Evolutionary conservation across 2,329 filamentous ascomycete genomes (phyloP).

Genomic region (Eutypa lata): DNA sequence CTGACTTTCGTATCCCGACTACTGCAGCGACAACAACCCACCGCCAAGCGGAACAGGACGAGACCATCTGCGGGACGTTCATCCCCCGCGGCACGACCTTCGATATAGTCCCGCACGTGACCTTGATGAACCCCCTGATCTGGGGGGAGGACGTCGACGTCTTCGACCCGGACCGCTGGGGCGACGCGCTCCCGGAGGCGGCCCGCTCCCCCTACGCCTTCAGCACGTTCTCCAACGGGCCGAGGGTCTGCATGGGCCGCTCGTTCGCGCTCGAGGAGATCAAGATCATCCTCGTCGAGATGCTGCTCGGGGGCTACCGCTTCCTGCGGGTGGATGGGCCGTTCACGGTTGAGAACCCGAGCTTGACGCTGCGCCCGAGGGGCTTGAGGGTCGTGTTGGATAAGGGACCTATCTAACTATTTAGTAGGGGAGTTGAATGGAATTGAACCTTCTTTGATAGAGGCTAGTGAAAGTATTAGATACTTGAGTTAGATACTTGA

Average conservation of each 20-base stretch:
- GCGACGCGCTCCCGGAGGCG: constrained; percentile 15
- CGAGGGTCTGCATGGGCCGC: constrained; percentile 16
- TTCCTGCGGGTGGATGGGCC: constrained; percentile 8
- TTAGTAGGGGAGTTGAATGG: too few relatives aligned
- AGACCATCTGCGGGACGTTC: constrained; percentile 28
- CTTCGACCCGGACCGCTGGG: constrained; percentile 37
- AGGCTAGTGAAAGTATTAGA: too few relatives aligned
- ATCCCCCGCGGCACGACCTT: constrained; percentile 35
- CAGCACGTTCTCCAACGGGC: constrained; percentile 22
- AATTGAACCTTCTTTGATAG: too few relatives aligned
- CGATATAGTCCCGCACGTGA: constrained; percentile 32
- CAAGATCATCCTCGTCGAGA: constrained; percentile 14
- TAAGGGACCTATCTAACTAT: neutral
- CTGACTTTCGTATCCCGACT: constrained; percentile 6
- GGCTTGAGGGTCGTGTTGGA: constrained; percentile 8
- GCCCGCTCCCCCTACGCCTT: constrained; percentile 27
- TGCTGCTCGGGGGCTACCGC: constrained; percentile 7
- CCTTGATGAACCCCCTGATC: constrained; percentile 31
- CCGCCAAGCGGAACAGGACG: constrained; percentile 29
- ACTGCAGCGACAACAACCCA: constrained; percentile 23
- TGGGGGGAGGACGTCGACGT: constrained; percentile 36
- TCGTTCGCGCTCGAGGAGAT: constrained; percentile 14
- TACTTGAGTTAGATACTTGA: too few relatives aligned
- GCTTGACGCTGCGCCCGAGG: constrained; percentile 9
- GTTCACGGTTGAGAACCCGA: constrained; percentile 12